phyloP scores from a whole-genome alignment of 1,284 basidiomycete species.

The Peniophora sp. region DNA sequence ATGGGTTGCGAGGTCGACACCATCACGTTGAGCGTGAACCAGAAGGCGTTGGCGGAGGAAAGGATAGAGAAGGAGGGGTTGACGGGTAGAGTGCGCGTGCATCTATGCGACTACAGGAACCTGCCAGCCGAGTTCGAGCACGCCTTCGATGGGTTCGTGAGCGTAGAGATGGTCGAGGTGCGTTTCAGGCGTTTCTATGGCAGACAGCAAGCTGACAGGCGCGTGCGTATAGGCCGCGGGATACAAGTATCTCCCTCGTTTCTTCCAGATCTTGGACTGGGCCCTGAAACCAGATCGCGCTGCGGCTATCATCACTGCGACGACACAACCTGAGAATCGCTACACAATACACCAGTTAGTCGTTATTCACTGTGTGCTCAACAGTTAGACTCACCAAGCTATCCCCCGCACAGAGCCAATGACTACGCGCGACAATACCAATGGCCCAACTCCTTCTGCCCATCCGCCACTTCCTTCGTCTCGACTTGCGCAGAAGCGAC shows the following conservation, averaged over 20 bases:
- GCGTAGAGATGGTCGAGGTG: conserved; percentile 46
- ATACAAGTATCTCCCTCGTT: conserved; percentile 6
- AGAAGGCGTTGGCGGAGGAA: conserved; percentile 35
- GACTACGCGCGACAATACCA: conserved; percentile 39
- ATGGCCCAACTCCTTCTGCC: conserved; percentile 40
- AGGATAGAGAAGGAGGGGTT: conserved; percentile 30
- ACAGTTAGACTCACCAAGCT: not conserved
- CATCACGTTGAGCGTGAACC: conserved; percentile 39
- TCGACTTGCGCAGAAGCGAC: conserved; percentile 19
- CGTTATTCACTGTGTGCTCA: not conserved
- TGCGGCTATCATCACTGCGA: conserved; percentile 38
- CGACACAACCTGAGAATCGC: conserved; percentile 41
- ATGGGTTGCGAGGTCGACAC: conserved; percentile 35
- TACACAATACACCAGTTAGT: conserved; percentile 18
- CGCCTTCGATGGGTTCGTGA: conserved; percentile 58
- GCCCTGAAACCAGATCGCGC: conserved; percentile 33
- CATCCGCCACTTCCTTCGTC: conserved; percentile 27
- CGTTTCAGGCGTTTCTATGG: conserved; percentile 20
- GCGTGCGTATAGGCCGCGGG: conserved; percentile 9
- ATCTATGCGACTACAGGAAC: conserved; percentile 38
- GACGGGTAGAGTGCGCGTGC: conserved; percentile 30
- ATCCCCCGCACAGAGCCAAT: conserved; percentile 22
- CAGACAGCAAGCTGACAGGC: not conserved
- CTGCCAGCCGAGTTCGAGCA: conserved; percentile 60
- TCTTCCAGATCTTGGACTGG: conserved; percentile 33